Conservation (phyloP, 2,329 filamentous ascomycete species). For the Xylaria sp. region DNA sequence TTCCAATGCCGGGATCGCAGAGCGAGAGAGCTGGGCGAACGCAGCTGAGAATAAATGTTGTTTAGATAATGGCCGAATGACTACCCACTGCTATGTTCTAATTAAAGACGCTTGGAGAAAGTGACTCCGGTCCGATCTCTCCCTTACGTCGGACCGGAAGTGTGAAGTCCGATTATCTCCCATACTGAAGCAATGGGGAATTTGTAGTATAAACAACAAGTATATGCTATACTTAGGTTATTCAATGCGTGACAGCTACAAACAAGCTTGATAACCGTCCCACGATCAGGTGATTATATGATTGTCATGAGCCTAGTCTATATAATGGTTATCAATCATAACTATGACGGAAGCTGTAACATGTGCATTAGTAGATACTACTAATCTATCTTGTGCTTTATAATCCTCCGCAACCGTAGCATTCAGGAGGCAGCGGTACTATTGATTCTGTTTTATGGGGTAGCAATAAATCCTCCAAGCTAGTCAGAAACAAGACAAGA, state of each 20-base stretch:
- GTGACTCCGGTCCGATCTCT: neutral
- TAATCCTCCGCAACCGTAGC: neutral
- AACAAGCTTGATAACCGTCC: too few relatives aligned
- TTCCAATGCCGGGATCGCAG: constrained; percentile 1
- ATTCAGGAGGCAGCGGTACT: neutral
- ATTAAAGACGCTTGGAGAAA: neutral
- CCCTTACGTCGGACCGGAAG: constrained; percentile 6
- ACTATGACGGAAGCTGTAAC: too few relatives aligned
- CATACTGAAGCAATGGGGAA: neutral
- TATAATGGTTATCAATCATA: too few relatives aligned
- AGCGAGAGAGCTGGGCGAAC: neutral
- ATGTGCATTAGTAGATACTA: neutral
- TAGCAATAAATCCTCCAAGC: neutral
- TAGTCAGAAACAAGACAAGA: too few relatives aligned
- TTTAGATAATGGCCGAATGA: neutral
- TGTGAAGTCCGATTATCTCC: neutral
- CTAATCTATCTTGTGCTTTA: neutral
- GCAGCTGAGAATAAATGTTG: neutral
- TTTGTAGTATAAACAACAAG: too few relatives aligned
- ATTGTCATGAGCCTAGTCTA: neutral
- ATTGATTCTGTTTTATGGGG: neutral
- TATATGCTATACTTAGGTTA: neutral
- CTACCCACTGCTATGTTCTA: neutral
- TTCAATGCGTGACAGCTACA: neutral
- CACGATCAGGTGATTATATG: neutral